These are phyloP conservation scores for Cucumis cinereus DNA, from an alignment of 306 rosid species.

Conservation along the genomic window DNA sequence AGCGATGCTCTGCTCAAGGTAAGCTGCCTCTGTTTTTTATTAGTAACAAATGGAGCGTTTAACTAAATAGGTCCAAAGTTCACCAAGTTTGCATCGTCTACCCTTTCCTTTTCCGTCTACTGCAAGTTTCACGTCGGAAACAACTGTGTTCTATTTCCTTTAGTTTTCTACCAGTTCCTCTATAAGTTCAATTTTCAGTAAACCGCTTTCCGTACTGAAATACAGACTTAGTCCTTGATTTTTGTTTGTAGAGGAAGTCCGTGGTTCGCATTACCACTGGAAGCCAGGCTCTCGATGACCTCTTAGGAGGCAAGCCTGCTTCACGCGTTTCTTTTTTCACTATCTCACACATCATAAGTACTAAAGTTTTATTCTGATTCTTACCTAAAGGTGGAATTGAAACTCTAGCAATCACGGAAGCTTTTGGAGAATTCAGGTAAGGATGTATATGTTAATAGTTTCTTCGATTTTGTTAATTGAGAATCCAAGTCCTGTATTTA, in stretches of 20 bases:
- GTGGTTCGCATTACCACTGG: constrained; percentile 84
- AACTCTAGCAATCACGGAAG: constrained; percentile 82
- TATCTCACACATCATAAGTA: neutral
- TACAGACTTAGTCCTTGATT: constrained; percentile 9
- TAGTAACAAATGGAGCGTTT: neutral
- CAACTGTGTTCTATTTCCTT: neutral
- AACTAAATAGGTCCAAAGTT: neutral
- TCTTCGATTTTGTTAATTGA: neutral
- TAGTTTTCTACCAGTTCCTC: neutral
- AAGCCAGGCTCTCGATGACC: constrained; percentile 92
- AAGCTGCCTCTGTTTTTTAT: constrained; percentile 16
- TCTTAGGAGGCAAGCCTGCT: constrained; percentile 62
- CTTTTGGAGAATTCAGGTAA: constrained; percentile 94
- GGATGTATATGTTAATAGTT: neutral
- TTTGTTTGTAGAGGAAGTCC: constrained; percentile 52
- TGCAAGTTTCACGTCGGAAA: neutral
- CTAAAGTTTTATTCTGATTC: neutral
- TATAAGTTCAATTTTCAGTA: neutral
- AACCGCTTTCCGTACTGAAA: neutral
- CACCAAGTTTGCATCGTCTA: neutral
- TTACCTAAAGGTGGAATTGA: constrained; percentile 66
- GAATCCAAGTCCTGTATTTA: neutral
- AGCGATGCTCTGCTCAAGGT: constrained; percentile 75
- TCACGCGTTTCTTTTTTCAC: neutral
- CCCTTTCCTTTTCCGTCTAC: neutral